phyloP scores from a whole-genome alignment of 441 rosid species.

The Biscutella auriculata region DNA sequence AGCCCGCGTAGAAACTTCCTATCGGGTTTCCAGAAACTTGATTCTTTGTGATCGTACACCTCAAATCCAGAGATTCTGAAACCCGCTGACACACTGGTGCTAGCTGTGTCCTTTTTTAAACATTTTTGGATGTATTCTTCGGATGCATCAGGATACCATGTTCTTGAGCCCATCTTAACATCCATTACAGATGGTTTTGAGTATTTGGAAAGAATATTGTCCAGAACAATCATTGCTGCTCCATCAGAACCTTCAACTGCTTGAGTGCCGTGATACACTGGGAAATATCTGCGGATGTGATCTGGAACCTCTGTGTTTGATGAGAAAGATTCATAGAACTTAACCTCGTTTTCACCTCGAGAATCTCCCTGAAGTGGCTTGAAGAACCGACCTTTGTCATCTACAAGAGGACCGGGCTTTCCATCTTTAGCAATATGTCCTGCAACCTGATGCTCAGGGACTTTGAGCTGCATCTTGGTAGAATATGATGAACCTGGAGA shows the following conservation, averaged over 20 bases:
- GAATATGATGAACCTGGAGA: slow-evolving; percentile 10
- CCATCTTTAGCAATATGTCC: slow-evolving; percentile 70
- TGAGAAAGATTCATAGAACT: slow-evolving; percentile 62
- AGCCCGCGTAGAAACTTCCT: slow-evolving; percentile 41
- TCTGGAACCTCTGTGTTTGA: slow-evolving; percentile 49
- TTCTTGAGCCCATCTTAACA: slow-evolving; percentile 83
- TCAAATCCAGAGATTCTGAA: slow-evolving; percentile 78
- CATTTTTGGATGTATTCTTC: slow-evolving; percentile 61
- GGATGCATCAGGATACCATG: slow-evolving; percentile 82
- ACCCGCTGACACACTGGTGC: slow-evolving; percentile 49
- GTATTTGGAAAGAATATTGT: slow-evolving; percentile 36
- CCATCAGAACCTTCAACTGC: slow-evolving; percentile 75
- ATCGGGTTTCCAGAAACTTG: slow-evolving; percentile 55
- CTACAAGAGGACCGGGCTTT: slow-evolving; percentile 66
- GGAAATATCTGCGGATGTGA: slow-evolving; percentile 61
- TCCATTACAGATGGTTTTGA: slow-evolving; percentile 65
- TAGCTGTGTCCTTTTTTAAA: slow-evolving; percentile 44
- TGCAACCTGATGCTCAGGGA: slow-evolving; percentile 92
- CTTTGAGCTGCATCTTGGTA: slow-evolving; percentile 49
- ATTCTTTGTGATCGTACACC: slow-evolving; percentile 32
- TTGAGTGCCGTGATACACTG: slow-evolving; percentile 61
- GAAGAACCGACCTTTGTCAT: slow-evolving; percentile 76
- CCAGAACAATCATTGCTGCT: slow-evolving; percentile 56
- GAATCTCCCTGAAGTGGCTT: slow-evolving; percentile 71
- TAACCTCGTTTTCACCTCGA: slow-evolving; percentile 60